Conservation (phyloP, 1,139 yeast species). For the Sugiyamaella castrensis region DNA sequence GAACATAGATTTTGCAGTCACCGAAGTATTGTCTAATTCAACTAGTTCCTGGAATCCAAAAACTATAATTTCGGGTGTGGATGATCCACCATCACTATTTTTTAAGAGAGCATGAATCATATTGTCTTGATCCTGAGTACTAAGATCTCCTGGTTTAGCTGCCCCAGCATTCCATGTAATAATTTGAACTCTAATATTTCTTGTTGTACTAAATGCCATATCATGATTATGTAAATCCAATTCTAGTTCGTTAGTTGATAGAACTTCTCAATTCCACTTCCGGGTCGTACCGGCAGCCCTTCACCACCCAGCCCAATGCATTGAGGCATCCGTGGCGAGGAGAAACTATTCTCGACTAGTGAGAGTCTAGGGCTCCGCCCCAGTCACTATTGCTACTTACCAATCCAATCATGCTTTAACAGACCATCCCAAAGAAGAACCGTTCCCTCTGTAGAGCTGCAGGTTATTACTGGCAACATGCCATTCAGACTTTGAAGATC, state of each 20-base stretch:
- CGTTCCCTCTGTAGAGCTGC: conserved; percentile 7
- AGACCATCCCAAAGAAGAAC: conserved; percentile 40
- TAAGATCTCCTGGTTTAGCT: conserved; percentile 37
- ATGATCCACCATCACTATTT: conserved; percentile 13
- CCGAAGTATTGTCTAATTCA: conserved; percentile 85
- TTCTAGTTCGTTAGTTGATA: conserved; percentile 18
- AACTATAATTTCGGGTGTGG: conserved; percentile 68
- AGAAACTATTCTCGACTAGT: no score
- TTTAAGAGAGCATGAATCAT: conserved; percentile 13
- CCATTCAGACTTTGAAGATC: conserved; percentile 13
- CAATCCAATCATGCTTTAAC: conserved; percentile 39
- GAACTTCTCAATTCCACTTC: background rate
- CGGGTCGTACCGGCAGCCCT: background rate
- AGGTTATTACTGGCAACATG: conserved; percentile 23
- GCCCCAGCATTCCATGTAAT: conserved; percentile 48
- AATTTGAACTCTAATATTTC: conserved; percentile 33
- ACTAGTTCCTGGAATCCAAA: conserved; percentile 92
- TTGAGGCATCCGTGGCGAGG: no score
- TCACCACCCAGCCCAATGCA: background rate
- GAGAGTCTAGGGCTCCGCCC: background rate
- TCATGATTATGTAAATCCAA: conserved; percentile 33
- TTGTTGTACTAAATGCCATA: conserved; percentile 32
- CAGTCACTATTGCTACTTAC: conserved; percentile 18
- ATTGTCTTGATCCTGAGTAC: conserved; percentile 22
- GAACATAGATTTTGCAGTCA: conserved; percentile 61